These are phyloP conservation scores for Solanum chaucha DNA, from an alignment of 257 asterid genomes.

Conservation along the genomic window DNA sequence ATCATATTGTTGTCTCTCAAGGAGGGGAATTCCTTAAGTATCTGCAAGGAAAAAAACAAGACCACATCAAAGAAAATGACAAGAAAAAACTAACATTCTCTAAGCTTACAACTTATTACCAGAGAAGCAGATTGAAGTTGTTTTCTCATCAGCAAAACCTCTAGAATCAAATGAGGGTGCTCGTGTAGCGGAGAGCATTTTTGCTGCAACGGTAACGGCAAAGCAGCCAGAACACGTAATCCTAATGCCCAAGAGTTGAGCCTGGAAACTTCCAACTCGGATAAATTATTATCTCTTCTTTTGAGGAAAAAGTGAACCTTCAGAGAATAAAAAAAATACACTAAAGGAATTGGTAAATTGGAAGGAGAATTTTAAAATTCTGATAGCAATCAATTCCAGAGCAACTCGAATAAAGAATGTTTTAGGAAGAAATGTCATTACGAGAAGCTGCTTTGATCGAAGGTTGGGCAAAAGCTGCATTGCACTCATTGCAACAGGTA, in stretches of 20 bases:
- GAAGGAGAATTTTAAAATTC: conserved; percentile 5
- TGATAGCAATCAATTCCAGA: conserved; percentile 7
- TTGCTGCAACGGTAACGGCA: conserved; percentile 98
- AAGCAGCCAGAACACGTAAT: conserved; percentile 84
- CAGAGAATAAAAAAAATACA: conserved; percentile 14
- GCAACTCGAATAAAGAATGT: background rate
- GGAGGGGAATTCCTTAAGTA: conserved; percentile 77
- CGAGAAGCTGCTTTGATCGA: conserved; percentile 97
- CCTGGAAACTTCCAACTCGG: conserved; percentile 83
- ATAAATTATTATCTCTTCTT: conserved; percentile 79
- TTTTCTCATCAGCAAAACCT: conserved; percentile 95
- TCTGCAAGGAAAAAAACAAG: conserved; percentile 34
- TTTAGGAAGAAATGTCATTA: conserved; percentile 24
- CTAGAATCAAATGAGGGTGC: conserved; percentile 91
- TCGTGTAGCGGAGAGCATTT: conserved; percentile 93
- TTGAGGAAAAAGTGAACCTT: conserved; percentile 98
- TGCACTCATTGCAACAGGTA: conserved; percentile 98
- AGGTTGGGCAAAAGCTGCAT: conserved; percentile 98
- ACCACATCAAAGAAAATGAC: background rate
- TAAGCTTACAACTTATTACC: conserved; percentile 31
- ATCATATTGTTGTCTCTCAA: conserved; percentile 73
- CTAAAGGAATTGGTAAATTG: conserved; percentile 2
- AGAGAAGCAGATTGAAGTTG: conserved; percentile 92
- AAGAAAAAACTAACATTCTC: background rate
- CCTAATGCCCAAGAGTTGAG: conserved; percentile 98